These are phyloP conservation scores for Agaricus blazei DNA, from an alignment of 768 basidiomycete genomes.

Conservation along the genomic window DNA sequence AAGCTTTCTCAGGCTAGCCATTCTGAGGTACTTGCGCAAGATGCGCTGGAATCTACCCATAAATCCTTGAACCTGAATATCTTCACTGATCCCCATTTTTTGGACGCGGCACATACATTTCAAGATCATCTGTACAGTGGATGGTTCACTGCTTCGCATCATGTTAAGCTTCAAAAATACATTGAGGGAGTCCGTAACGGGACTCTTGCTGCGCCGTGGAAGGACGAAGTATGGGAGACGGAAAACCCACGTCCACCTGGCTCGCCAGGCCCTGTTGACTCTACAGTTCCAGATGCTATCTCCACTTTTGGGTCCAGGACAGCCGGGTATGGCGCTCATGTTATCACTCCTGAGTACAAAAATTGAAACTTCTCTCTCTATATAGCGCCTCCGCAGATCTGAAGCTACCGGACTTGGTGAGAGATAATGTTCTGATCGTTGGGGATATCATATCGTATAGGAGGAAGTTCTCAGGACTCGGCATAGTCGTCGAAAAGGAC, in stretches of 20 bases:
- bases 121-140: slow-evolving; percentile 55
- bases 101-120: slow-evolving; percentile 50
- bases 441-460: slow-evolving; percentile 54
- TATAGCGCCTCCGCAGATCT: slow-evolving; percentile 36
- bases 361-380: background rate
- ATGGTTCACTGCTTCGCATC: slow-evolving; percentile 43
- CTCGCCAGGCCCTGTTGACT: slow-evolving; percentile 5
- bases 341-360: no score
- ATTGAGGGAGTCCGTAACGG: slow-evolving; percentile 38
- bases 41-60: slow-evolving; percentile 1
- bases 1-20: slow-evolving; percentile 18
- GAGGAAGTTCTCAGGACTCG: slow-evolving; percentile 37
- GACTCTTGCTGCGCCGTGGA: slow-evolving; percentile 51
- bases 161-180: slow-evolving; percentile 36
- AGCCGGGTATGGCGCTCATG: slow-evolving; percentile 27
- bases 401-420: slow-evolving; percentile 39
- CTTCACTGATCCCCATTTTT: slow-evolving; percentile 49
- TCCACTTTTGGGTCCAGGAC: slow-evolving; percentile 12
- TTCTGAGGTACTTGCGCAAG: slow-evolving; percentile 34
- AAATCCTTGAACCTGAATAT: slow-evolving; percentile 28
- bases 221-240: slow-evolving; percentile 56
- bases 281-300: slow-evolving; percentile 8
- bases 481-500: slow-evolving; percentile 49
- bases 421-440: slow-evolving; percentile 36
- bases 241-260: slow-evolving; percentile 26